Evolutionary conservation across 225 moss, liverwort and hornwort species (phyloP).

Genomic region (Polytrichum formosum): DNA sequence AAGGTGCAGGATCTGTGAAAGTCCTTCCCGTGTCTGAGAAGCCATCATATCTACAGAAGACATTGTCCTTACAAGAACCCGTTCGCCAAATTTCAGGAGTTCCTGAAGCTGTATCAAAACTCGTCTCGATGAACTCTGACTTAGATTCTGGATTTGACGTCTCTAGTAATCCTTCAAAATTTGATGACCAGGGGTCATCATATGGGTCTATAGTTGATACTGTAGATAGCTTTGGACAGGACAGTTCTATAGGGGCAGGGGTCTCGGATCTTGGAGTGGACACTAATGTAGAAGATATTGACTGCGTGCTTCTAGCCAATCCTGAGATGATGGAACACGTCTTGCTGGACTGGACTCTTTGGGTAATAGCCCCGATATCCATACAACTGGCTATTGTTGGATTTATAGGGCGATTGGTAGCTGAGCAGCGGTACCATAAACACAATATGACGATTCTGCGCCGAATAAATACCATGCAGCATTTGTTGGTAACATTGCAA

Average conservation of each 20-base stretch:
- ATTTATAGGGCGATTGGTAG: slow-evolving; percentile 67
- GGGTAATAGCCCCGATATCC: slow-evolving; percentile 65
- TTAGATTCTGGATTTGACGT: slow-evolving; percentile 41
- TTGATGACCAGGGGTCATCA: slow-evolving; percentile 60
- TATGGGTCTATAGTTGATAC: slow-evolving; percentile 56
- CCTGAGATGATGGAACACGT: slow-evolving; percentile 96
- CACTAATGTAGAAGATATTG: slow-evolving; percentile 32
- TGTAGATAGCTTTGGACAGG: slow-evolving; percentile 54
- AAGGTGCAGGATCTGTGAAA: slow-evolving; percentile 49
- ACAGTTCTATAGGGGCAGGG: slow-evolving; percentile 50
- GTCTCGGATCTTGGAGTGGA: slow-evolving; percentile 56
- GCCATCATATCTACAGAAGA: slow-evolving; percentile 31
- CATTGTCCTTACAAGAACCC: slow-evolving; percentile 35
- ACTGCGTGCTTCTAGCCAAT: slow-evolving; percentile 66
- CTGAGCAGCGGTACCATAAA: slow-evolving; percentile 79
- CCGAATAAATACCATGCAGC: slow-evolving; percentile 78
- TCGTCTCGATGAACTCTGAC: slow-evolving; percentile 39
- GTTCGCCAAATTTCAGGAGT: slow-evolving; percentile 50
- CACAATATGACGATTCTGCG: slow-evolving; percentile 82
- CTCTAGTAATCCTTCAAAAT: slow-evolving; percentile 51
- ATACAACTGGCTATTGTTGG: slow-evolving; percentile 72
- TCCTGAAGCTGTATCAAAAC: slow-evolving; percentile 40
- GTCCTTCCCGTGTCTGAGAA: slow-evolving; percentile 46
- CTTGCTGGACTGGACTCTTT: slow-evolving; percentile 93
- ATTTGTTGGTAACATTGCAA: slow-evolving; percentile 84